Conservation (phyloP, 352 stramenopile genomes). For the Phytopythium aichiense region DNA sequence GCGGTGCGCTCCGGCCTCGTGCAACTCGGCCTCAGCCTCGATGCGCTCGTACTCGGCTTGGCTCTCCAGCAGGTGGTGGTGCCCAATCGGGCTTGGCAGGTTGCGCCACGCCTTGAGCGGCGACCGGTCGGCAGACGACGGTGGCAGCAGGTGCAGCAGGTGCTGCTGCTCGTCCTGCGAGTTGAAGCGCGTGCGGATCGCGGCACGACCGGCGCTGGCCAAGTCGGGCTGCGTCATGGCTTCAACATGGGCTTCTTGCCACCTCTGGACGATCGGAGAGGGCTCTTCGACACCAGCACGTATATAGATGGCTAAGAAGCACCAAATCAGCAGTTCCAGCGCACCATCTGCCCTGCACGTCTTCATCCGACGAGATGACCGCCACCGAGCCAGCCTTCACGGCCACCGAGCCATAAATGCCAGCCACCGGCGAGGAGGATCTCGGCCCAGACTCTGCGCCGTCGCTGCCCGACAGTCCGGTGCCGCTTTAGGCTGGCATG, state of each 20-base stretch:
- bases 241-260: not conserved
- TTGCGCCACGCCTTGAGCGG: constrained; percentile 76
- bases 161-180: constrained; percentile 43
- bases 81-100: constrained; percentile 41
- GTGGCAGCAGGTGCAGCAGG: constrained; percentile 56
- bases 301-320: too few relatives aligned
- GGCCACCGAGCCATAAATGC: too few relatives aligned
- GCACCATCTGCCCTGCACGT: too few relatives aligned
- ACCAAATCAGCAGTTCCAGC: too few relatives aligned
- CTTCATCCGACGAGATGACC: too few relatives aligned
- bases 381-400: too few relatives aligned
- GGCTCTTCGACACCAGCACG: not conserved
- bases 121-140: constrained; percentile 70
- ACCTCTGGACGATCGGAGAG: not conserved
- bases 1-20: too few relatives aligned
- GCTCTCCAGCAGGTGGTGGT: constrained; percentile 47
- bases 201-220: constrained; percentile 8
- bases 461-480: too few relatives aligned
- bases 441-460: too few relatives aligned
- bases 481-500: too few relatives aligned
- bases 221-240: constrained; percentile 10
- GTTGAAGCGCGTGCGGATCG: constrained; percentile 64
- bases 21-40: constrained; percentile 22
- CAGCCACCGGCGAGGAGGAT: too few relatives aligned
- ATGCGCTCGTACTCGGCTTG: constrained; percentile 37